These are phyloP conservation scores for Ophiocordyceps polyrhachis-furcata DNA, from an alignment of 2,329 filamentous ascomycete genomes.

Conservation along the genomic window DNA sequence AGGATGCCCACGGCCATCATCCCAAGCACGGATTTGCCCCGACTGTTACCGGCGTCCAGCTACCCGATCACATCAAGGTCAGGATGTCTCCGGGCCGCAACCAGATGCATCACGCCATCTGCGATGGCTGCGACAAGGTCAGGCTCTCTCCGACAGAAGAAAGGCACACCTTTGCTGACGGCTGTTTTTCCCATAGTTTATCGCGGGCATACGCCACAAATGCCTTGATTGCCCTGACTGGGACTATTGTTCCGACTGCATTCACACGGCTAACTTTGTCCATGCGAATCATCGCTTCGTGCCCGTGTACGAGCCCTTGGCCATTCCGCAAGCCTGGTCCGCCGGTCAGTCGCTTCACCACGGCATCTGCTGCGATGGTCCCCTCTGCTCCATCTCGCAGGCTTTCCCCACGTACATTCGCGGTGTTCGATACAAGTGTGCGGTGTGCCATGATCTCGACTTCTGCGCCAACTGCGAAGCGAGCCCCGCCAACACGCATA, in stretches of 20 bases:
- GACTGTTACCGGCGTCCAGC: slow-evolving; percentile 41
- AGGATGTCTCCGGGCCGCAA: slow-evolving; percentile 68
- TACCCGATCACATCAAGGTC: slow-evolving; percentile 41
- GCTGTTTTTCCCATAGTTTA: slow-evolving; percentile 25
- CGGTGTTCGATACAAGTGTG: slow-evolving; percentile 89
- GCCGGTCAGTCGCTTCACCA: slow-evolving; percentile 36
- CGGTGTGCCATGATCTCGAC: slow-evolving; percentile 84
- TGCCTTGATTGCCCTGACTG: slow-evolving; percentile 94
- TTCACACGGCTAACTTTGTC: slow-evolving; percentile 42
- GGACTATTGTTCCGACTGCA: slow-evolving; percentile 77
- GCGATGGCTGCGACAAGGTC: slow-evolving; percentile 67
- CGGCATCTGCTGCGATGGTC: slow-evolving; percentile 90
- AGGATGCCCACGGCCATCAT: slow-evolving; percentile 72
- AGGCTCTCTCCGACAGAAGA: not conserved
- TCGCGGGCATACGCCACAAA: slow-evolving; percentile 84
- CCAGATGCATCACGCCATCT: slow-evolving; percentile 69
- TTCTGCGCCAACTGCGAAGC: slow-evolving; percentile 93
- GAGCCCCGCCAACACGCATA: slow-evolving; percentile 66
- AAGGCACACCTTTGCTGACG: not conserved
- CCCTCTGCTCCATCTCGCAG: slow-evolving; percentile 49
- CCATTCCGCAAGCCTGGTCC: slow-evolving; percentile 6
- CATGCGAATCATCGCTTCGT: slow-evolving; percentile 82
- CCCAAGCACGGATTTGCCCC: slow-evolving; percentile 66
- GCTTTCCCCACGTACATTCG: slow-evolving; percentile 52
- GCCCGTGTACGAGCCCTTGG: slow-evolving; percentile 59